Evolutionary conservation across 148 eudicot species (phyloP).

Genomic region (Heliosperma pusillum): DNA sequence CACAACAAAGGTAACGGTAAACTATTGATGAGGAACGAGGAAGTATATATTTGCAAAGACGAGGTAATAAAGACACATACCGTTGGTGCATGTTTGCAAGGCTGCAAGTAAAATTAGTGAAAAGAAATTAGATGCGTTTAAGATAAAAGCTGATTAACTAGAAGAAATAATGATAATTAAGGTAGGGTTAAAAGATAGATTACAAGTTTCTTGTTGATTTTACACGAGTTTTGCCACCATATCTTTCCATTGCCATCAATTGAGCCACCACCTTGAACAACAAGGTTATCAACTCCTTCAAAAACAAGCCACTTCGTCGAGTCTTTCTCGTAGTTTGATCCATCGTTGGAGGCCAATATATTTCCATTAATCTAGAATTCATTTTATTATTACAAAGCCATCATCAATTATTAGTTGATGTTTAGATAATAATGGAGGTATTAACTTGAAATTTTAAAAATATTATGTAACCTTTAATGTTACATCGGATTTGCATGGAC

Average conservation of each 20-base stretch:
- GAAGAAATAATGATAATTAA: not conserved
- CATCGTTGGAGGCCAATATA: slow-evolving; percentile 45
- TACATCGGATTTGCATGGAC: slow-evolving; percentile 54
- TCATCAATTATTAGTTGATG: not conserved
- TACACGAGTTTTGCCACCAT: slow-evolving; percentile 90
- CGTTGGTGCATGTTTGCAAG: slow-evolving; percentile 79
- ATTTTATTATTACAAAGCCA: not conserved
- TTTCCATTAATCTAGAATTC: slow-evolving; percentile 51
- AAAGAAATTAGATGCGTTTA: not conserved
- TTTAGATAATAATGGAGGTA: no score
- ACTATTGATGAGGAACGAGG: not conserved
- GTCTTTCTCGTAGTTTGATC: slow-evolving; percentile 42
- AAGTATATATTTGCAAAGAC: no score
- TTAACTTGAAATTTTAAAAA: not conserved
- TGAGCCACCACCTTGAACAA: slow-evolving; percentile 53
- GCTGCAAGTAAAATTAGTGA: slow-evolving; percentile 39
- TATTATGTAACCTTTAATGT: slow-evolving; percentile 39
- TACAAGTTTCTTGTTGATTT: slow-evolving; percentile 48
- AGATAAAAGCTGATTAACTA: not conserved
- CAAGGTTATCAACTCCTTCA: slow-evolving; percentile 34
- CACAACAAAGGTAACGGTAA: no score
- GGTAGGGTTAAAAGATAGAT: not conserved
- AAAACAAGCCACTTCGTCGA: slow-evolving; percentile 49
- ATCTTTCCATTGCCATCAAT: slow-evolving; percentile 67
- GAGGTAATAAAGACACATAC: slow-evolving; percentile 27